Evolutionary conservation across 257 asterid genomes (phyloP), one percentile per base, ranked within the genome.

Genomic region (Solanum phureja): DNA sequence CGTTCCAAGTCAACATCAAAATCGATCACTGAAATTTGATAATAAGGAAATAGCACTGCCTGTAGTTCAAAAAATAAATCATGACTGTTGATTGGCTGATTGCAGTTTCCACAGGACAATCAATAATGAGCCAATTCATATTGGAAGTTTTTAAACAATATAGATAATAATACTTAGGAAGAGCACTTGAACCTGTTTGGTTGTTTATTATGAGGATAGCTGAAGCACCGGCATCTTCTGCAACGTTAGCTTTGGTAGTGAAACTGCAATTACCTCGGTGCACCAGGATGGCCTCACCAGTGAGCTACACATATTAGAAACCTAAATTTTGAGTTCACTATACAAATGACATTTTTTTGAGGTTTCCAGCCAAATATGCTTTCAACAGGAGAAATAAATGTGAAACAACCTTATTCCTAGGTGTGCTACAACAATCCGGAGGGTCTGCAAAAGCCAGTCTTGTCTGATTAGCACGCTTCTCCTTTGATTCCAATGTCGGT

Each of bases 181-280:
- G 46, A 52, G 27, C 31, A 87, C 77, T 83, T 74, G 84, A 86
- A 92, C 99, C 98, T 94, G 92, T 95, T 88, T 90, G 94, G 85
- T 92, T 93, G 92, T 96, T 96, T 88, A 96, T 94, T 87, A 96
- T 94, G 88, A 96, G 92, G 87, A 96, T 79, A 87, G 96, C 97
- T 18, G 98, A 94, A 89, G 99, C 99, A 88, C 98, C 98, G 89
- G 99, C 95, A 88, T 91, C 95, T 89, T 95, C 96, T 13, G 98
- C 99, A 84, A 94, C 90, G 88, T 95, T 94, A 87, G 95, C 98
- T 91, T 96, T 96, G 87, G 93, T 89, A 85, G 97, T 94, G 85
- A 96, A 96, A 87, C 99, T 96, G 91, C 99, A 96, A 79, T 93
- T 92, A 8, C 99, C 99, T 16, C 99, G 95, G 58, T 94, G 94